Evolutionary conservation across 2,329 filamentous ascomycete genomes (phyloP), one percentile per base, ranked within the genome.

Genomic region (Fusarium caatingaense): DNA sequence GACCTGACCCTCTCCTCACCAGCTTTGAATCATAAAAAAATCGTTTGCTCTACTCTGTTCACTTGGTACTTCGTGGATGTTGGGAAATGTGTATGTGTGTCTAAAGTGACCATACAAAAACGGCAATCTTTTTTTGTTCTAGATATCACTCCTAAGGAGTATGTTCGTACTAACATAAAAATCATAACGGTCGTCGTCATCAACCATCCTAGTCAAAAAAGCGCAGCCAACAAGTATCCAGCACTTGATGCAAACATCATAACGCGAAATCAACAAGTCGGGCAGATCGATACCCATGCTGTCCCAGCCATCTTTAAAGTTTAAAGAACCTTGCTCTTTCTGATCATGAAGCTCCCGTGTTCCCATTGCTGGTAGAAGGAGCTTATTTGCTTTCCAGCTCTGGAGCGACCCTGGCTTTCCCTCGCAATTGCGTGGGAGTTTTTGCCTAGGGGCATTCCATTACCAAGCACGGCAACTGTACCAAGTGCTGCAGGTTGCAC

Each of bases 1-100:
- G 72, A 74, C 72, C 72, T 60, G 21, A 32, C 57, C 57, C 49
- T 64, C 68, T 69, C 61, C 72, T 71, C 69, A 66, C 68, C 72
- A 74, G 61, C 66, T 72, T 69, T 69, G 61, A 74, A 74, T 74
- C 68, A 68, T 72, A 74, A 74, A 74, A 74, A 60, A 66, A 45
- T 48, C 42, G 51, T 56, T 66, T 73, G 65, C 60, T 71, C 67
- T 71, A 60, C 57, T 71, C 64, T 66, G 56, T 64, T 74, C 20
- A 34, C 37, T 56, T 57, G 47, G 51, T 62, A 68, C 58, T 53
- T 46, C 28, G 37, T 58, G 32, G 51, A 56, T 56, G 41, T 48
- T 55, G 34, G 48, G 55, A 58, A 58, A 53, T 45, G 44, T 71
- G 67, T 56, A 13, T 63, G 34, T 56, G 48, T 71, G 67, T 60